phyloP scores from a whole-genome alignment of 495 filamentous ascomycete genomes.

The Xylaria telfairii region DNA sequence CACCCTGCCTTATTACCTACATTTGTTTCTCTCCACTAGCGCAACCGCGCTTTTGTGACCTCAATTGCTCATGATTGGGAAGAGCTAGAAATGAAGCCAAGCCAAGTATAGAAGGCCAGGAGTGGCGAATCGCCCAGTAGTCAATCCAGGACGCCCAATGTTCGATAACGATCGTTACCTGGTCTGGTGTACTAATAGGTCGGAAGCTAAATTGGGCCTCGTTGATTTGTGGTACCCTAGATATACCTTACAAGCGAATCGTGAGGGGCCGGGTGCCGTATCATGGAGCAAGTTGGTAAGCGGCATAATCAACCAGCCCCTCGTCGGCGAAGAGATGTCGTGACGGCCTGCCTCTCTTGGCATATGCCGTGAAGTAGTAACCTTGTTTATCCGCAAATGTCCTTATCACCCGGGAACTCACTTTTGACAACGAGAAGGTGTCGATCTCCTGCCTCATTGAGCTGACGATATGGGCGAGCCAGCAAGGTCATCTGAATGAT shows the following conservation, averaged over 20 bases:
- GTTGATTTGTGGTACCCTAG: neutral
- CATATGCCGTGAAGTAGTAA: slow-evolving; percentile 14
- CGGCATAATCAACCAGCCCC: slow-evolving; percentile 4
- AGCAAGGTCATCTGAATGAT: slow-evolving; percentile 1
- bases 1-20: neutral
- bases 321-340: slow-evolving; percentile 12
- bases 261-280: slow-evolving; percentile 8
- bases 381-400: neutral
- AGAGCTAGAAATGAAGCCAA: slow-evolving; percentile 12
- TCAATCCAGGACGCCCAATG: neutral
- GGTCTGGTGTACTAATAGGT: neutral
- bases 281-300: neutral
- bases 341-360: slow-evolving; percentile 22
- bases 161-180: neutral
- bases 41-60: neutral
- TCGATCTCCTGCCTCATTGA: slow-evolving; percentile 21
- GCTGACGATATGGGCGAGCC: neutral
- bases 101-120: slow-evolving; percentile 21
- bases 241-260: slow-evolving; percentile 6
- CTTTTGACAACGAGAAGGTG: neutral
- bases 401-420: slow-evolving; percentile 6
- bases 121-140: neutral
- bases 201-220: neutral
- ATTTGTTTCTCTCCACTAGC: neutral
- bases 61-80: neutral